phyloP scores from a whole-genome alignment of 345 rosid genomes.

The Garcia nutans region DNA sequence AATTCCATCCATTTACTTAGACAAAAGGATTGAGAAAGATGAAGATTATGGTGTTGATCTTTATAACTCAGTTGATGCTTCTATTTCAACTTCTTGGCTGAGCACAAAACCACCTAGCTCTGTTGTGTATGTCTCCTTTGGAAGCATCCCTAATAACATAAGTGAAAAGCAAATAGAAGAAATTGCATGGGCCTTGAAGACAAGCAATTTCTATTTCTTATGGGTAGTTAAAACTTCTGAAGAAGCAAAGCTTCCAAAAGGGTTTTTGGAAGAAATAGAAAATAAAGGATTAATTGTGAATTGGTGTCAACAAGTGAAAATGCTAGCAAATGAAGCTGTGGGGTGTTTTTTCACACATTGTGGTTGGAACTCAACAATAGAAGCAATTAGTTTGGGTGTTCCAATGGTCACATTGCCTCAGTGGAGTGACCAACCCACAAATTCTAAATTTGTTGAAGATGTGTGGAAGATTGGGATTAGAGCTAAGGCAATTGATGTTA shows the following conservation, averaged over 20 bases:
- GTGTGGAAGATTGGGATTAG: conserved; percentile 30
- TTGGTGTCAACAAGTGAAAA: conserved; percentile 23
- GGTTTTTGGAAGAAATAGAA: conserved; percentile 18
- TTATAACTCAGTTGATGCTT: conserved; percentile 31
- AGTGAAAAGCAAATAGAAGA: conserved; percentile 50
- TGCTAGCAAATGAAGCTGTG: conserved; percentile 11
- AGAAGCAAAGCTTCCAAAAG: conserved; percentile 42
- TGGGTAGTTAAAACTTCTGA: conserved; percentile 59
- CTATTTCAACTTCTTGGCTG: conserved; percentile 44
- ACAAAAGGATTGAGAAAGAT: conserved; percentile 44
- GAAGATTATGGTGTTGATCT: conserved; percentile 50
- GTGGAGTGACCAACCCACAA: conserved; percentile 30
- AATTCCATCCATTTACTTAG: conserved; percentile 59
- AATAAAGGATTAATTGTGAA: conserved; percentile 3
- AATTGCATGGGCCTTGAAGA: conserved; percentile 41
- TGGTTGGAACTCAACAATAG: conserved; percentile 37
- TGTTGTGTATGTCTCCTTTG: conserved; percentile 65
- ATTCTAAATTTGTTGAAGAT: conserved; percentile 27
- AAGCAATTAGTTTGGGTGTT: conserved; percentile 31
- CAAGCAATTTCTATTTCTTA: conserved; percentile 36
- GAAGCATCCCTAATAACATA: conserved; percentile 48
- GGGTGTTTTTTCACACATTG: conserved; percentile 26
- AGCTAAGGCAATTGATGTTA: conserved; percentile 16
- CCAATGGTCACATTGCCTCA: conserved; percentile 30
- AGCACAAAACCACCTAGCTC: conserved; percentile 42